These are phyloP conservation scores for Geotrichum europaeum DNA, from an alignment of 1,139 yeast genomes.

Conservation along the genomic window DNA sequence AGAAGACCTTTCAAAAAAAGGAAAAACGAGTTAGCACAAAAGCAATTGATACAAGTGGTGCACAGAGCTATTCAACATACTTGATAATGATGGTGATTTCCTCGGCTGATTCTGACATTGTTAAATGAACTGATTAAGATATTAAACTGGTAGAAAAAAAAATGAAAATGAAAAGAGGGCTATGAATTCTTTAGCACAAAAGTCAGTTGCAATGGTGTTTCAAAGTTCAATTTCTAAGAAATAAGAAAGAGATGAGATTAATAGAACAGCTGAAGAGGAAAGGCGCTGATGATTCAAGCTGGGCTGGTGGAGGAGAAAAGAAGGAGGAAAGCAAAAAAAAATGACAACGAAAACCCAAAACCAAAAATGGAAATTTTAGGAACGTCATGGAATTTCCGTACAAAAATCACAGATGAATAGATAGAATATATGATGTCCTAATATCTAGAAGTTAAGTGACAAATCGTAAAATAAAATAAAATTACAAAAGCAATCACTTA, in stretches of 20 bases:
- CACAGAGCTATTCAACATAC: neutral
- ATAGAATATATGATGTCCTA: neutral
- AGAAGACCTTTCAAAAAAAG: slow-evolving; percentile 38
- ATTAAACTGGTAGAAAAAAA: neutral
- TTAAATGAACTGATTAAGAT: neutral
- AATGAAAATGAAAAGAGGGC: neutral
- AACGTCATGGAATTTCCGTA: neutral
- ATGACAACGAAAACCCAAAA: neutral
- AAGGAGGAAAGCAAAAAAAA: neutral
- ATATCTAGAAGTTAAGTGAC: neutral
- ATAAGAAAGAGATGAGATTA: neutral
- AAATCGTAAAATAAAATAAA: neutral
- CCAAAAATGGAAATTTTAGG: neutral
- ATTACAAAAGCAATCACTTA: neutral
- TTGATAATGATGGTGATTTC: slow-evolving; percentile 8
- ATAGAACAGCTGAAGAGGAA: neutral
- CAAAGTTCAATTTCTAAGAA: neutral
- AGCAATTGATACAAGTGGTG: neutral
- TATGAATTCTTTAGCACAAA: neutral
- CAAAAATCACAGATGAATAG: neutral
- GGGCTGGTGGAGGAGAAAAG: neutral
- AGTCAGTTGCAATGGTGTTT: neutral
- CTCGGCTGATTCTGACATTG: slow-evolving; percentile 11
- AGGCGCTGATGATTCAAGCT: neutral
- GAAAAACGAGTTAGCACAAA: neutral